Evolutionary conservation across 208 protist genomes (phyloP).

Genomic region (Crithidia fasciculata): DNA sequence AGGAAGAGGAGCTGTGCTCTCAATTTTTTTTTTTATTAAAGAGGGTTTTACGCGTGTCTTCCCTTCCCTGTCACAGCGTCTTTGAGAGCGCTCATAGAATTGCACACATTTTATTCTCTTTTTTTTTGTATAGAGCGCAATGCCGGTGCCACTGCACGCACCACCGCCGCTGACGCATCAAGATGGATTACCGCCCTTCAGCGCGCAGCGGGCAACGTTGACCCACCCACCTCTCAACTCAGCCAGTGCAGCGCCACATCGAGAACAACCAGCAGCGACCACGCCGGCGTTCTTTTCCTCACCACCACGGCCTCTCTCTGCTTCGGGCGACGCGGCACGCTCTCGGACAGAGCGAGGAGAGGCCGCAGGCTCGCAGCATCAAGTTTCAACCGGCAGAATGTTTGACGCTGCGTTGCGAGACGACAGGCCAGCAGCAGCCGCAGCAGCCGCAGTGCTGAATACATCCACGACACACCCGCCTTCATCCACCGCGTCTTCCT

Average conservation of each 20-base stretch:
- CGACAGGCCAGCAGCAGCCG: background rate
- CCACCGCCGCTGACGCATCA: slow-evolving; percentile 11
- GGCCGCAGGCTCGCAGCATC: too few species aligned
- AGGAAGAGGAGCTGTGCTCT: too few species aligned
- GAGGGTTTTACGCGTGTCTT: too few species aligned
- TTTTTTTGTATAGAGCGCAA: background rate
- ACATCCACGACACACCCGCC: background rate
- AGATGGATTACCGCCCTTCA: slow-evolving; percentile 15
- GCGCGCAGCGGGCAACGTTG: background rate
- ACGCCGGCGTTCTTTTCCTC: background rate
- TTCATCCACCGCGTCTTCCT: background rate
- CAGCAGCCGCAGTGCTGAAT: background rate
- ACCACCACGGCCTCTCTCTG: background rate
- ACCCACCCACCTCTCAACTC: background rate
- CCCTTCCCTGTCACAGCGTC: too few species aligned
- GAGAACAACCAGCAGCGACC: background rate
- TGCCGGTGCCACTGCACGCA: slow-evolving; percentile 5
- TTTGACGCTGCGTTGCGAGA: background rate
- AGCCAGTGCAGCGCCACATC: background rate
- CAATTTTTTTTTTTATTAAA: too few species aligned
- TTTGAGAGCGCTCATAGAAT: too few species aligned
- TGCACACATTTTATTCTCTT: background rate
- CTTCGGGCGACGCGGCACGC: too few species aligned
- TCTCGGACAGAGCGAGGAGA: too few species aligned
- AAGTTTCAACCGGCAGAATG: too few species aligned